Conservation (phyloP, 2,329 filamentous ascomycete genomes). For the Trematosphaeria pertusa region DNA sequence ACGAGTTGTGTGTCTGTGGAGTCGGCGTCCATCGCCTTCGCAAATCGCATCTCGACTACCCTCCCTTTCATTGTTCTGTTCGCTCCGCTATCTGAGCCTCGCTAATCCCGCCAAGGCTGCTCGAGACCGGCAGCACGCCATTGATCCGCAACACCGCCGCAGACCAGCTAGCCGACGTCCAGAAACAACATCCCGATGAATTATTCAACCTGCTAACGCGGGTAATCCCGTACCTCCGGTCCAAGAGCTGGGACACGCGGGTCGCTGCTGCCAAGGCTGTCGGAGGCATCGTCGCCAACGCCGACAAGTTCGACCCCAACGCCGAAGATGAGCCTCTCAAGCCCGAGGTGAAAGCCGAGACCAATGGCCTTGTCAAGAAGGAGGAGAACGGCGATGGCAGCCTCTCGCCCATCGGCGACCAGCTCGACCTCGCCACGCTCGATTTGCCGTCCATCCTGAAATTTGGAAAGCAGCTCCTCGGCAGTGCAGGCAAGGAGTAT, state of each 20-base stretch:
- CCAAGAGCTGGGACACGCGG: constrained; percentile 96
- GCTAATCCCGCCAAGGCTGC: constrained; percentile 67
- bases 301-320: constrained; percentile 87
- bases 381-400: constrained; percentile 58
- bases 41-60: no score
- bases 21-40: not conserved
- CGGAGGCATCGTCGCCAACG: constrained; percentile 91
- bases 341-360: constrained; percentile 52
- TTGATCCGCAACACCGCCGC: constrained; percentile 97
- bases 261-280: constrained; percentile 93
- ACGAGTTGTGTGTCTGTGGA: not conserved
- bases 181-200: constrained; percentile 97
- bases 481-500: constrained; percentile 80
- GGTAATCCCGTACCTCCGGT: constrained; percentile 92
- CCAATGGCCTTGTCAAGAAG: constrained; percentile 40
- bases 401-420: constrained; percentile 59
- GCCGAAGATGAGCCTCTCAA: constrained; percentile 72
- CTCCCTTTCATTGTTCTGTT: not conserved
- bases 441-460: constrained; percentile 82
- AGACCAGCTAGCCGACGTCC: constrained; percentile 94
- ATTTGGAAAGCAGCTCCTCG: constrained; percentile 82
- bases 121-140: constrained; percentile 96
- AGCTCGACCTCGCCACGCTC: constrained; percentile 75
- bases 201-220: constrained; percentile 92
- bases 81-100: constrained; percentile 5